Conservation (phyloP, 2,329 filamentous ascomycete species). For the Curvularia eragrostidis region DNA sequence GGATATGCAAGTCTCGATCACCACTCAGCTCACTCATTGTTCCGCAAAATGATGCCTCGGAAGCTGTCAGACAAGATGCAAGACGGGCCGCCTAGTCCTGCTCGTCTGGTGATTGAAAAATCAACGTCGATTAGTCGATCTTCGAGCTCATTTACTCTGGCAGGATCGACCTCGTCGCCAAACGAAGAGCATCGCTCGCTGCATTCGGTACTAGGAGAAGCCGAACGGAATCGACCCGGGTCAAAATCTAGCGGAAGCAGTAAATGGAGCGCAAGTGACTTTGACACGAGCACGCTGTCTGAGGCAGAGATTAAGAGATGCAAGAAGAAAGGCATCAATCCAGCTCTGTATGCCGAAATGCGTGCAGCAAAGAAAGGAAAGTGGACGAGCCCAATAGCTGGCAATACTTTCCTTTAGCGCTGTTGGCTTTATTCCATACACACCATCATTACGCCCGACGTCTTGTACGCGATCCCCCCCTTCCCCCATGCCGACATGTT, state of each 20-base stretch:
- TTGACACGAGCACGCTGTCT: conserved; percentile 48
- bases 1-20: conserved; percentile 21
- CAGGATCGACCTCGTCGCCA: conserved; percentile 33
- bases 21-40: conserved; percentile 28
- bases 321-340: conserved; percentile 57
- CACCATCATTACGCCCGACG: neutral
- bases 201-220: conserved; percentile 11
- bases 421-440: neutral
- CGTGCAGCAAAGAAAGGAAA: conserved; percentile 52
- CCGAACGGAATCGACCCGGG: conserved; percentile 23
- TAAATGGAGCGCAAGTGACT: conserved; percentile 52
- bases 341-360: conserved; percentile 57
- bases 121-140: conserved; percentile 44
- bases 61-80: conserved; percentile 18
- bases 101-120: conserved; percentile 41
- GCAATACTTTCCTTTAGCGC: conserved; percentile 43
- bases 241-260: conserved; percentile 29
- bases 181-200: conserved; percentile 24
- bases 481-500: neutral
- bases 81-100: conserved; percentile 20
- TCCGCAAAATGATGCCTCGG: conserved; percentile 30
- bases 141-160: conserved; percentile 40
- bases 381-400: conserved; percentile 46
- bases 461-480: neutral
- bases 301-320: conserved; percentile 54